phyloP scores from a whole-genome alignment of 2,329 filamentous ascomycete genomes.

The Chlorencoelia australis region DNA sequence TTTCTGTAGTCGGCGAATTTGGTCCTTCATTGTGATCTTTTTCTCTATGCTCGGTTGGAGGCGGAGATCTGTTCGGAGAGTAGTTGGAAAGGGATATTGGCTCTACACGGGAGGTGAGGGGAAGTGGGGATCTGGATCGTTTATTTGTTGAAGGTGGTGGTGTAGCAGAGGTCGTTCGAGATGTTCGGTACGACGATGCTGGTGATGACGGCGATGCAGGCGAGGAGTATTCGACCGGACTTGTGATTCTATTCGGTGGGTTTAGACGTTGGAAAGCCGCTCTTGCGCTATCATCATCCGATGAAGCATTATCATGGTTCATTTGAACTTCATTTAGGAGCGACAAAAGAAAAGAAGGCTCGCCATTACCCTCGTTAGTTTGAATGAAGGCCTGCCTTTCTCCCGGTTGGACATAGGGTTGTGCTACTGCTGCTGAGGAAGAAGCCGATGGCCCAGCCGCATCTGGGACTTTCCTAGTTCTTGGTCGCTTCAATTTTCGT shows the following conservation, averaged over 20 bases:
- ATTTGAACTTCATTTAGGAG: constrained; percentile 80
- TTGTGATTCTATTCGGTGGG: constrained; percentile 20
- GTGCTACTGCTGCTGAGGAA: constrained; percentile 2
- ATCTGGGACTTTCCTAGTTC: constrained; percentile 59
- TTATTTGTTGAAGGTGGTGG: constrained; percentile 55
- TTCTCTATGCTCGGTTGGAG: constrained; percentile 13
- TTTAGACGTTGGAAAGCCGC: constrained; percentile 14
- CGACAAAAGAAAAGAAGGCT: constrained; percentile 76
- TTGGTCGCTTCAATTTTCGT: constrained; percentile 77
- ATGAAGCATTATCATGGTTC: constrained; percentile 40
- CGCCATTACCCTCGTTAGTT: constrained; percentile 26
- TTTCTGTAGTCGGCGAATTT: constrained; percentile 18
- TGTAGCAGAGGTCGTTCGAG: constrained; percentile 55
- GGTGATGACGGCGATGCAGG: constrained; percentile 59
- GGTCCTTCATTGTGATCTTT: constrained; percentile 16
- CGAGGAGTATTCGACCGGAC: constrained; percentile 42
- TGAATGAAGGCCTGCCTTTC: not conserved
- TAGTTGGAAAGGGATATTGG: constrained; percentile 68
- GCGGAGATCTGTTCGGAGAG: constrained; percentile 49
- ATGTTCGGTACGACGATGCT: constrained; percentile 55
- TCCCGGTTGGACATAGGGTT: not conserved
- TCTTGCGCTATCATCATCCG: constrained; percentile 43
- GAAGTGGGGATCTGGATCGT: constrained; percentile 56
- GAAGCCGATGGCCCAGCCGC: constrained; percentile 32
- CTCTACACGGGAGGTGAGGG: constrained; percentile 61